These are phyloP conservation scores for Diaporthe destruens DNA, from an alignment of 2,329 filamentous ascomycete species.

Conservation along the genomic window DNA sequence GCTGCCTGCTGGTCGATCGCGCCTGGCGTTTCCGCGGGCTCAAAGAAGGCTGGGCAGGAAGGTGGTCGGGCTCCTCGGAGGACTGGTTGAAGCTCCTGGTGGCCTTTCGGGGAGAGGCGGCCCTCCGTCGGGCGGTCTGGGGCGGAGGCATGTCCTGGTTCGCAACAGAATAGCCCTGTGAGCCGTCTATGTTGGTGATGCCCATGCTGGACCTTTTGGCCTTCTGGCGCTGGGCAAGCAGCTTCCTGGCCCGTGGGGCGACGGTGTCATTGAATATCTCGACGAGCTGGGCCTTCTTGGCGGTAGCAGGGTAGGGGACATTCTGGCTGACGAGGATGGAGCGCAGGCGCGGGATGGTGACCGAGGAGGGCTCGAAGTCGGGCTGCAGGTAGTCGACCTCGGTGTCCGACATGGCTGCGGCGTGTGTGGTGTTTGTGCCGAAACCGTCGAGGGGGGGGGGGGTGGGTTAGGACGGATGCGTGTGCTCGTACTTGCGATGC, in stretches of 20 bases:
- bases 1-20: slow-evolving; percentile 67
- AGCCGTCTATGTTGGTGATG: slow-evolving; percentile 77
- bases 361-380: slow-evolving; percentile 83
- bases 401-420: slow-evolving; percentile 68
- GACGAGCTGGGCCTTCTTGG: slow-evolving; percentile 91
- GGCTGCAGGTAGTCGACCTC: slow-evolving; percentile 88
- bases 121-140: slow-evolving; percentile 62
- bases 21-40: slow-evolving; percentile 68
- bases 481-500: background rate
- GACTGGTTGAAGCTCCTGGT: slow-evolving; percentile 63
- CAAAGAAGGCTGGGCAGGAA: slow-evolving; percentile 50
- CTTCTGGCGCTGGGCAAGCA: slow-evolving; percentile 79
- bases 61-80: slow-evolving; percentile 62
- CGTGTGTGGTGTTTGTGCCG: slow-evolving; percentile 38
- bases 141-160: slow-evolving; percentile 69
- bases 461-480: background rate
- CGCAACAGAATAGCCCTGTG: slow-evolving; percentile 72
- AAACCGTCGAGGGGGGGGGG: background rate
- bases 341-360: slow-evolving; percentile 90
- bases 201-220: slow-evolving; percentile 90
- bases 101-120: slow-evolving; percentile 67
- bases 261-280: slow-evolving; percentile 86
- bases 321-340: slow-evolving; percentile 93
- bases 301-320: slow-evolving; percentile 85
- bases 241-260: slow-evolving; percentile 80